phyloP scores from a whole-genome alignment of 305 asterid genomes.

The Solanum hybrid region DNA sequence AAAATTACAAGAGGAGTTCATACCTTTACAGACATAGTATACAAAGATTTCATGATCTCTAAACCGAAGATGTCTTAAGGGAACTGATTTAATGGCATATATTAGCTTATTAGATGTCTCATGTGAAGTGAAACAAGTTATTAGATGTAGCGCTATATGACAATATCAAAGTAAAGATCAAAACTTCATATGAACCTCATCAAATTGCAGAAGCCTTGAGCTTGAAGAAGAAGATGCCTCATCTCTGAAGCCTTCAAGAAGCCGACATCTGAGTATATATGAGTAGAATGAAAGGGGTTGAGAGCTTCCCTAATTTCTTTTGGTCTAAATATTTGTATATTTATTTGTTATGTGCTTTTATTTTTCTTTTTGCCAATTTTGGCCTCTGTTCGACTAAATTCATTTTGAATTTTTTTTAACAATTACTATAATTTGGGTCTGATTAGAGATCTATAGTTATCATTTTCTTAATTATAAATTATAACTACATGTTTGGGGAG shows the following conservation, averaged over 20 bases:
- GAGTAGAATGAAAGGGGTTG: neutral
- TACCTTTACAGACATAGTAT: neutral
- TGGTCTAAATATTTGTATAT: neutral
- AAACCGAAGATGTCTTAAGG: too few species aligned
- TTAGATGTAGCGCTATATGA: neutral
- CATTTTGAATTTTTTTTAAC: too few species aligned
- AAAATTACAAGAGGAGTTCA: neutral
- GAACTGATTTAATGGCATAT: too few species aligned
- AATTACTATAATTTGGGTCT: too few species aligned
- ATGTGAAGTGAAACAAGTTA: neutral
- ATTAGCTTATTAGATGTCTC: neutral
- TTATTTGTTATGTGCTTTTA: neutral
- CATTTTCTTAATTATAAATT: too few species aligned
- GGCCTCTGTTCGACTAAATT: neutral
- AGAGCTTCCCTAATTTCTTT: neutral
- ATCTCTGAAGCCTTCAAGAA: neutral
- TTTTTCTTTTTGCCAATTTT: too few species aligned
- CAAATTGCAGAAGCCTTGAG: neutral
- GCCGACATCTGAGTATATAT: neutral
- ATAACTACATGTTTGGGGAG: neutral
- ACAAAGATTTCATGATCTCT: too few species aligned
- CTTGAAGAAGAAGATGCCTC: neutral
- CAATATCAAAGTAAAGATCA: neutral
- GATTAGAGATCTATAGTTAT: neutral
- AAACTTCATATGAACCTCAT: neutral